Evolutionary conservation across 108 stramenopile species (phyloP), one percentile per base, ranked within the genome.

Genomic region (Skeletonema tropicum): DNA sequence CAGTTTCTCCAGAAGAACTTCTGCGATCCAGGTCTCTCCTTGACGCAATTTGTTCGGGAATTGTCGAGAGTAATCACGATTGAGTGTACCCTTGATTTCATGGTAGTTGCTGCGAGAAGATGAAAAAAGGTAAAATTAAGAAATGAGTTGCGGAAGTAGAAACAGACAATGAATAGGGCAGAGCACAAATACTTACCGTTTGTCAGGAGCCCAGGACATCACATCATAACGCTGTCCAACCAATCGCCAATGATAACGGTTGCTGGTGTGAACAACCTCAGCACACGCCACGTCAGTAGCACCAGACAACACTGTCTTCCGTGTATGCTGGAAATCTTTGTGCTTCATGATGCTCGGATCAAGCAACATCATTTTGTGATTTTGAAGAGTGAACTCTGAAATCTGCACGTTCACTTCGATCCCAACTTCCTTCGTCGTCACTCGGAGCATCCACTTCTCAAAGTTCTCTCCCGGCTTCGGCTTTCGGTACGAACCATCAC

Each of bases 221-320:
- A 99, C 94, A 83, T 99, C 99, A 70, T 98, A 96, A 33, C 98
- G 78, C 19, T 93, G 89, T 0, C 99, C 99, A 41, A 99, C 97
- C 60, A 98, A 76, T 29, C 99, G 93, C 89, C 97, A 94, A 96
- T 97, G 98, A 30, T 87, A 95, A 14, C 99, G 88, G 77, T 95
- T 94, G 21, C 88, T 90, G 7, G 98, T 97, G 85, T 98, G 95
- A 76, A 97, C 89, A 11, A 99, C 97, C 71, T 99, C 99, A 11
- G 98, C 98, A 78, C 99, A 99, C 1, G 96, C 94, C 17, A 92
- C 79, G 79, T 95, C 94, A 0, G 84, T 75, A 31, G 94, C 93
- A 48, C 90, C 90, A 12, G 70, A 79, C 57, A 92, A 68, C 11
- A 87, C 90, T 10, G 79, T 76, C 64, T 76, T 80, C 15, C 84